Percentiles rank a stretch among this genome's conserved stretches.
Conservation (phyloP, 192 early-diverging fungal genomes). For the Coemansia guatemalensis region DNA sequence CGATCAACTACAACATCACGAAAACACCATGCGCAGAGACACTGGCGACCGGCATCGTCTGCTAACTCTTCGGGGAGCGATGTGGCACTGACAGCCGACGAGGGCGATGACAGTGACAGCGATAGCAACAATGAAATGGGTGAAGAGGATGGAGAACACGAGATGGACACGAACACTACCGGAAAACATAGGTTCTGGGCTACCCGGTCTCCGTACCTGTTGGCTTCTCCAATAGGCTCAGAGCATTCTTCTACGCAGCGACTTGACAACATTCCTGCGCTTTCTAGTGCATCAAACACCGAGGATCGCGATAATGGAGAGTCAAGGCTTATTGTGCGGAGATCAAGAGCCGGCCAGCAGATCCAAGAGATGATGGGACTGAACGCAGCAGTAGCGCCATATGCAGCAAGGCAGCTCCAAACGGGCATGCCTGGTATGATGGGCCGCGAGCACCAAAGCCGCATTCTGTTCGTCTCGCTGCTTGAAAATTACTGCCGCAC, state of each 20-base stretch:
- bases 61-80: too few relatives aligned
- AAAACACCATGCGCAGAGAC: neutral
- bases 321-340: slow-evolving; percentile 8
- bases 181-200: slow-evolving; percentile 33
- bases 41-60: neutral
- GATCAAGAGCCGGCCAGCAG: neutral
- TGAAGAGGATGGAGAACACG: neutral
- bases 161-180: neutral
- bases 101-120: neutral
- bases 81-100: too few relatives aligned
- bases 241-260: neutral
- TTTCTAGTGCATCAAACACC: neutral
- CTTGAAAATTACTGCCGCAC: slow-evolving; percentile 89
- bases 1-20: neutral
- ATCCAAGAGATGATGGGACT: neutral
- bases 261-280: neutral
- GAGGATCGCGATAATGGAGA: neutral
- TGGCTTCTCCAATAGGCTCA: too few relatives aligned
- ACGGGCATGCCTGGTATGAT: slow-evolving; percentile 17
- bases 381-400: neutral
- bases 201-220: slow-evolving; percentile 16
- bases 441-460: slow-evolving; percentile 64
- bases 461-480: slow-evolving; percentile 81
- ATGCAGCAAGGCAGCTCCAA: slow-evolving; percentile 7
- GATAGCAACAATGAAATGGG: neutral